Percentiles rank a stretch among this genome's conserved stretches.
Conservation (phyloP, 1,284 basidiomycete genomes). For the Leccinum brunneo-olivaceum region DNA sequence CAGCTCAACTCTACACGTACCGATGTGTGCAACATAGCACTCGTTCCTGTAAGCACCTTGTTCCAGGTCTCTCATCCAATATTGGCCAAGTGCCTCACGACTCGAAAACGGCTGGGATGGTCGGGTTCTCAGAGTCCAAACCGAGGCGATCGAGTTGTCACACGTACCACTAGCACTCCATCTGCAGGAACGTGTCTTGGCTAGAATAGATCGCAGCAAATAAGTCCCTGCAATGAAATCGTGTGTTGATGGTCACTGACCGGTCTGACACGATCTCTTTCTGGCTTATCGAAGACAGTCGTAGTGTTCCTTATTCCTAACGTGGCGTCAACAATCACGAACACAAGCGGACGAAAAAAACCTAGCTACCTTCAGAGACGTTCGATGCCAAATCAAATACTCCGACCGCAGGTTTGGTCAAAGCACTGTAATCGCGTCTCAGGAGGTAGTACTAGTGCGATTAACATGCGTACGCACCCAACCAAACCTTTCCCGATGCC, state of each 20-base stretch:
- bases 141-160: neutral
- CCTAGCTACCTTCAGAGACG: conserved; percentile 75
- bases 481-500: conserved; percentile 96
- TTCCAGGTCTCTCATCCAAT: conserved; percentile 92
- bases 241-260: conserved; percentile 36
- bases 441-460: conserved; percentile 10
- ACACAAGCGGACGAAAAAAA: neutral
- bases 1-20: conserved; percentile 36
- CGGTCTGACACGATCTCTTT: conserved; percentile 82
- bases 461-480: conserved; percentile 50
- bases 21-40: conserved; percentile 87
- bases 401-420: conserved; percentile 96
- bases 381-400: conserved; percentile 96
- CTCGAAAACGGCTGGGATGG: conserved; percentile 70
- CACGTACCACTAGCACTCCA: conserved; percentile 74
- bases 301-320: conserved; percentile 92
- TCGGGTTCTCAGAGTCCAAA: conserved; percentile 6
- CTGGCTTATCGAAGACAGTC: conserved; percentile 92
- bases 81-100: conserved; percentile 90
- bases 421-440: conserved; percentile 46
- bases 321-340: conserved; percentile 5
- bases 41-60: conserved; percentile 82
- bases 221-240: neutral
- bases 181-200: conserved; percentile 86
- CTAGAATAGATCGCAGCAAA: conserved; percentile 28